Percentiles rank a stretch among this genome's conserved stretches.
Evolutionary conservation across 495 filamentous ascomycete species (phyloP).

Genomic region (Daldinia grandis): DNA sequence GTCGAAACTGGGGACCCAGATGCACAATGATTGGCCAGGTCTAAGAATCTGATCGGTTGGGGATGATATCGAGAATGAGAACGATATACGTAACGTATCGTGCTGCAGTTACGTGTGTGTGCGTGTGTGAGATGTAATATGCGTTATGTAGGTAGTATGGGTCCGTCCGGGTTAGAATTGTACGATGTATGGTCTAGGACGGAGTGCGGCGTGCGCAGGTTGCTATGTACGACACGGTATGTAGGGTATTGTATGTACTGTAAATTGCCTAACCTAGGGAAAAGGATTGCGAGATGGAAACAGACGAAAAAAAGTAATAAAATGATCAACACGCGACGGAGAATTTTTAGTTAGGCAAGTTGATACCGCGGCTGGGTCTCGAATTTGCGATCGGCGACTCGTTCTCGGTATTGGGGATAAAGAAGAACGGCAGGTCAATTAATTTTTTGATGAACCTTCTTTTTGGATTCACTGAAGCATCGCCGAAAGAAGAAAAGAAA

Average conservation of each 20-base stretch:
- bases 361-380: slow-evolving; percentile 39
- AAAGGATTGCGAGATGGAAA: slow-evolving; percentile 25
- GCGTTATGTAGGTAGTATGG: slow-evolving; percentile 11
- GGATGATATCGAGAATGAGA: slow-evolving; percentile 13
- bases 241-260: slow-evolving; percentile 13
- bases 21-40: slow-evolving; percentile 31
- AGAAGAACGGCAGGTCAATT: slow-evolving; percentile 29
- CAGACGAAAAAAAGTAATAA: slow-evolving; percentile 18
- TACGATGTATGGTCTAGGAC: neutral
- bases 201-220: slow-evolving; percentile 3
- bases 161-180: neutral
- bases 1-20: slow-evolving; percentile 13
- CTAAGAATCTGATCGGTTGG: slow-evolving; percentile 27
- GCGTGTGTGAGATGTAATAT: slow-evolving; percentile 16
- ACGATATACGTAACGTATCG: slow-evolving; percentile 27
- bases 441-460: slow-evolving; percentile 28
- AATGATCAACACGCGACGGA: slow-evolving; percentile 44
- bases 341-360: slow-evolving; percentile 31
- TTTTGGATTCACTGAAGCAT: slow-evolving; percentile 31
- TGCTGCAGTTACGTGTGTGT: slow-evolving; percentile 19
- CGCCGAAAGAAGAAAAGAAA: slow-evolving; percentile 14
- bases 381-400: slow-evolving; percentile 39
- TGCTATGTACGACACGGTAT: neutral
- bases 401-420: slow-evolving; percentile 41
- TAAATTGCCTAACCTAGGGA: slow-evolving; percentile 8